Evolutionary conservation across 768 basidiomycete species (phyloP), one percentile per base, ranked within the genome.

Genomic region (Termitomyces sp.): DNA sequence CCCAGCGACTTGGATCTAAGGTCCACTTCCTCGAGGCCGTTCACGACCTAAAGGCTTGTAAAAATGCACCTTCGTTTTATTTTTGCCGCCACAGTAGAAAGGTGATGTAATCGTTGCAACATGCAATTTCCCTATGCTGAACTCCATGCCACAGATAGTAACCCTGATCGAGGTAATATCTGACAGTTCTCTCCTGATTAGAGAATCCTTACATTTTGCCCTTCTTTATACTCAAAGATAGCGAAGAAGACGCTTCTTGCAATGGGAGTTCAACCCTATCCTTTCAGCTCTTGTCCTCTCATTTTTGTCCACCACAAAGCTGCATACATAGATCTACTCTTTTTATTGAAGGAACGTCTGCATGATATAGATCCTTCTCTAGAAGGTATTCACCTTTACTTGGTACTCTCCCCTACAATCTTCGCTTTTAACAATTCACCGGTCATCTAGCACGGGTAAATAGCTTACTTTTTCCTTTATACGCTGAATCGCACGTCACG

Each of bases 271-370:
- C 72, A 74, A 24, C 68, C 77, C 15, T 78, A 82, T 61, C 70
- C 72, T 47, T 83, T 82, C 68, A 75, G 75, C 36, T 69, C 74
- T 47, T 84, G 83, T 65, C 69, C 78, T 22, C 62, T 72, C 31
- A 64, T 69, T 55, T 66, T 77, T 30, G 63, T 70, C 42, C 73
- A 71, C 12, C 73, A 76, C 70, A 85, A 83, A 70, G 66, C 69
- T 41, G 75, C 74, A 16, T 85, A 84, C 69, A 74, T 81, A 66
- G 75, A 74, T 61, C 68, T 84, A 57, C 71, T 85, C 44, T 70
- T 72, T 44, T 69, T 77, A 62, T 65, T 81, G 13, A 70, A 76
- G 61, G 68, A 70, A 50, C 76, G 74, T 33, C 66, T 72, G 34
- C 42, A 69, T 52, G 61, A 69, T 51, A 58, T 75, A 53, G 73